Evolutionary conservation across 352 stramenopile species (phyloP).

Genomic region (Globisporangium alternatum): DNA sequence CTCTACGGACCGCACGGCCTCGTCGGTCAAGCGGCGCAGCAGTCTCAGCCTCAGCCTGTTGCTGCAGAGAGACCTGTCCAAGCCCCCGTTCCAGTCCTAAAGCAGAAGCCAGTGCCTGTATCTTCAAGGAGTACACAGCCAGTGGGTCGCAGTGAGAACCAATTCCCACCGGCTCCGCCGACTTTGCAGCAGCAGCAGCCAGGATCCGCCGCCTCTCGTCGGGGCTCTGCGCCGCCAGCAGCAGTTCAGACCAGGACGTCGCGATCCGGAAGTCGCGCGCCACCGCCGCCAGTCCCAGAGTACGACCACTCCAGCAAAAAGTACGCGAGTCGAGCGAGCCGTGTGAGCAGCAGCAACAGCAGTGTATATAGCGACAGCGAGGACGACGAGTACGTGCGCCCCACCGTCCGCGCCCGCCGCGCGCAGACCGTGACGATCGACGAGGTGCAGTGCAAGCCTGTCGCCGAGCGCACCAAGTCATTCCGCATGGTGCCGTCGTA

Average conservation of each 20-base stretch:
- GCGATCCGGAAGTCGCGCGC: slow-evolving; percentile 1
- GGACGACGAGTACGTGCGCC: slow-evolving; percentile 19
- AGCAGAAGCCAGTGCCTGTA: background rate
- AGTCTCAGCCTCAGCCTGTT: background rate
- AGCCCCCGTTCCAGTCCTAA: background rate
- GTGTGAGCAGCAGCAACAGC: slow-evolving; percentile 3
- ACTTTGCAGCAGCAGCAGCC: background rate
- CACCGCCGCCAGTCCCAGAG: slow-evolving; percentile 13
- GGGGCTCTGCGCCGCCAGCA: slow-evolving; percentile 14
- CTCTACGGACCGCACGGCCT: slow-evolving; percentile 47
- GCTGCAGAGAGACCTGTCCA: background rate
- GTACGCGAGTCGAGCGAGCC: slow-evolving; percentile 3
- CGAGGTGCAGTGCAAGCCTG: slow-evolving; percentile 18
- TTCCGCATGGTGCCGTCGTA: slow-evolving; percentile 21
- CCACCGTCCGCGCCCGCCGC: slow-evolving; percentile 26
- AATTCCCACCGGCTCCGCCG: background rate
- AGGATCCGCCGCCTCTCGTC: background rate
- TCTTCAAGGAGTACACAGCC: background rate
- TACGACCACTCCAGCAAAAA: slow-evolving; percentile 17
- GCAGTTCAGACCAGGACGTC: slow-evolving; percentile 14
- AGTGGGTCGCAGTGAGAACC: background rate
- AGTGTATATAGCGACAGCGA: slow-evolving; percentile 20
- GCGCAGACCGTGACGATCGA: slow-evolving; percentile 42
- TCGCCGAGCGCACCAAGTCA: slow-evolving; percentile 18
- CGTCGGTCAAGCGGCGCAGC: slow-evolving; percentile 8